Percentiles rank a stretch among this genome's conserved stretches.
phyloP scores from a whole-genome alignment of 1,139 yeast species.

The Candida buenavistaensis region DNA sequence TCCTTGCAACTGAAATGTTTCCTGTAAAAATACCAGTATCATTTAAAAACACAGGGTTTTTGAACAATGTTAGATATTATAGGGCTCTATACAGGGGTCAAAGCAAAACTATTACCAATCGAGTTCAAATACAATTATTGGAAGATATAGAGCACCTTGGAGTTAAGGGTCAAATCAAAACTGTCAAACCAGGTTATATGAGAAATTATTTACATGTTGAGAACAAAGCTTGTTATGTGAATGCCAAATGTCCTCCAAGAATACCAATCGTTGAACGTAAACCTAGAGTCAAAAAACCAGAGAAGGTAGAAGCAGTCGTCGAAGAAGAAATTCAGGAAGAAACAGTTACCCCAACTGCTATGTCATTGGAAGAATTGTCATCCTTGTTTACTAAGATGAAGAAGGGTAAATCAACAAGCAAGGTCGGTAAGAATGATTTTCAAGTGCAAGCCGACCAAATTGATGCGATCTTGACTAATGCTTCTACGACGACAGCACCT shows the following conservation, averaged over 20 bases:
- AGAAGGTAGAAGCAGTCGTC: constrained; percentile 10
- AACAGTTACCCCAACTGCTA: constrained; percentile 19
- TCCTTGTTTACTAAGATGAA: constrained; percentile 32
- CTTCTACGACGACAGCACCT: too few relatives aligned
- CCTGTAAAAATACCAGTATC: too few relatives aligned
- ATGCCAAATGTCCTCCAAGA: constrained; percentile 53
- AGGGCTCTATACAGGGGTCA: background rate
- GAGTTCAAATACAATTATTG: constrained; percentile 65
- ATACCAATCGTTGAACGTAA: constrained; percentile 57
- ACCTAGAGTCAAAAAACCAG: constrained; percentile 5
- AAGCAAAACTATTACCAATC: constrained; percentile 25
- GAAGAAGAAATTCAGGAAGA: constrained; percentile 13
- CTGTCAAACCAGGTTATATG: constrained; percentile 83
- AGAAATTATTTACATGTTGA: constrained; percentile 69
- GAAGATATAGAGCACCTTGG: constrained; percentile 64
- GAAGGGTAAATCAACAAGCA: constrained; percentile 1
- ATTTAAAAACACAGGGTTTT: background rate
- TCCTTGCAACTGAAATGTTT: too few relatives aligned
- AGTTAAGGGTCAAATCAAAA: constrained; percentile 67
- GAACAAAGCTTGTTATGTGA: constrained; percentile 72
- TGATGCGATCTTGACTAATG: too few relatives aligned
- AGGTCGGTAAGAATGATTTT: constrained; percentile 3
- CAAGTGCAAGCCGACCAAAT: background rate
- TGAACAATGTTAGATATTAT: background rate
- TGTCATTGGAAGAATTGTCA: constrained; percentile 43